phyloP scores from a whole-genome alignment of 2,329 filamentous ascomycete species.

The Davidsoniella neocaledoniae region DNA sequence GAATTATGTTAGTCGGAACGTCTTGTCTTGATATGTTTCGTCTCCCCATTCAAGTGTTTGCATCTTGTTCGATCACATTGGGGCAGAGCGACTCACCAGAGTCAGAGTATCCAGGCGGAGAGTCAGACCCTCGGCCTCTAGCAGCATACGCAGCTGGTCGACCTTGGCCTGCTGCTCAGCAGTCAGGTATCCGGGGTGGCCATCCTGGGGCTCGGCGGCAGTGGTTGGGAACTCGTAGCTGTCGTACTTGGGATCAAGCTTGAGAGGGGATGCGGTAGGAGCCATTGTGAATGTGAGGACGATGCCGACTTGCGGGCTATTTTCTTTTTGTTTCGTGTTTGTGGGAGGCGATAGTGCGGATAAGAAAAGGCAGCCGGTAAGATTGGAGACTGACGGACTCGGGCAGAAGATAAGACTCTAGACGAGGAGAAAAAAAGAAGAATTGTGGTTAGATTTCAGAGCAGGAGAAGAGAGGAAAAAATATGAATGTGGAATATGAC shows the following conservation, averaged over 20 bases:
- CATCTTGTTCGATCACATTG: neutral
- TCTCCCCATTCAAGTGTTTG: too few species aligned
- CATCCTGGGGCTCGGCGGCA: slow-evolving; percentile 49
- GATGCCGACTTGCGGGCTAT: neutral
- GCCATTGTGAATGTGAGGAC: slow-evolving; percentile 7
- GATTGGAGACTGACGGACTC: too few species aligned
- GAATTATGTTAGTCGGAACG: neutral
- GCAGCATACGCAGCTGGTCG: slow-evolving; percentile 63
- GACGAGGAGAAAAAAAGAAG: too few species aligned
- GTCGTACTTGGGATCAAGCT: slow-evolving; percentile 81
- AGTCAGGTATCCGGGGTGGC: slow-evolving; percentile 79
- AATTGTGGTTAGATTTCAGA: too few species aligned
- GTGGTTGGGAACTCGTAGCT: slow-evolving; percentile 83
- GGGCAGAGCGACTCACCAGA: slow-evolving; percentile 41
- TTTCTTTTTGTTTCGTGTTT: too few species aligned
- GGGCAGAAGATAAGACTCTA: too few species aligned
- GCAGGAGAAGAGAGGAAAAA: neutral
- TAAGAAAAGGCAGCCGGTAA: too few species aligned
- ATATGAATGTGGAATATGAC: neutral
- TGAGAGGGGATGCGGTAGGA: slow-evolving; percentile 20
- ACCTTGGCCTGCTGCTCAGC: slow-evolving; percentile 79
- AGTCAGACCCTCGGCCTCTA: slow-evolving; percentile 69
- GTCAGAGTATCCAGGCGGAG: slow-evolving; percentile 85
- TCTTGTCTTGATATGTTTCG: neutral
- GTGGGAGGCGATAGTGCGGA: too few species aligned